Base-by-base conservation (phyloP, 2,329 filamentous ascomycete genomes). In the Microcyclospora pomicola region DNA sequence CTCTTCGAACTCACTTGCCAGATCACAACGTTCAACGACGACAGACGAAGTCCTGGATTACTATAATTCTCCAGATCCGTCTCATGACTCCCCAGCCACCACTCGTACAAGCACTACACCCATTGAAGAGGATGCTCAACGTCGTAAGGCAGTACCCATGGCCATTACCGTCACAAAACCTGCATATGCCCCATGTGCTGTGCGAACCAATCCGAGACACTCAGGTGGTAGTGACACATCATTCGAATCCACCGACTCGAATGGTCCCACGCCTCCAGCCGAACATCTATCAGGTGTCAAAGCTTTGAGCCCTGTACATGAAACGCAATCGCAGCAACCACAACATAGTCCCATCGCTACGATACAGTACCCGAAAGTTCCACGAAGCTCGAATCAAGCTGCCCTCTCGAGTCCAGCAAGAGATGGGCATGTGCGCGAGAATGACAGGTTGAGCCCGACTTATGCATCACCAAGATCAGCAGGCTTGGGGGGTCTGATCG, bases 361-460 rank as follows among this genome's bases (percentile, higher is more conserved):
- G 0, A 52, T 68, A 10, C 52, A 58, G 27, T 69, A 69, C 43
- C 66, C 66, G 6, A 68, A 68, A 45, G 54, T 69, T 2, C 66
- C 66, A 2, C 53, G 66, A 11, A 59, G 63, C 13, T 62, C 60
- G 6, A 67, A 66, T 35, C 65, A 68, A 43, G 49, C 61, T 2
- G 60, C 68, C 2, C 61, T 65, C 7, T 24, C 19, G 19, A 24
- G 19, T 24, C 19, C 19, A 24, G 1, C 50, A 14, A 49, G 54
- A 14, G 39, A 34, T 11, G 34, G 33, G 7, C 15, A 36, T 12
- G 13, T 12, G 24, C 19, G 12, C 4, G 24, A 30, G 6, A 4
- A 34, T 6, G 13, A 27, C n/a, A 35, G 34, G 29, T 7, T 7
- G 2, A 27, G 11, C 34, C 13, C 15, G 13, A 36, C 36, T 12